These are phyloP conservation scores for Cucurbitaria berberidis DNA, from an alignment of 2,329 filamentous ascomycete genomes.

Conservation along the genomic window DNA sequence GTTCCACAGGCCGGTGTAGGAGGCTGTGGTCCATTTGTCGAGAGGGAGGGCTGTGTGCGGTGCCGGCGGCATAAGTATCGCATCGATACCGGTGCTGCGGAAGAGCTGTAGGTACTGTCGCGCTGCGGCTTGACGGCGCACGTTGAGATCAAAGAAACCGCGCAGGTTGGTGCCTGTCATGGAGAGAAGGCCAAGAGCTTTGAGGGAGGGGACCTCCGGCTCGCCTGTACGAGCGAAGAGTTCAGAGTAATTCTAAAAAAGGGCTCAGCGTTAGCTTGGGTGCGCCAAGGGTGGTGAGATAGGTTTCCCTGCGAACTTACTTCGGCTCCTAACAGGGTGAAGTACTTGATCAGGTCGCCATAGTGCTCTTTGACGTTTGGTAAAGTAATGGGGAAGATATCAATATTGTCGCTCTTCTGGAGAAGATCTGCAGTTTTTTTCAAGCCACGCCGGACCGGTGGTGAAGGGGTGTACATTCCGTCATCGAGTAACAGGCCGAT, in stretches of 20 bases:
- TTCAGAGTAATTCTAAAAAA: background rate
- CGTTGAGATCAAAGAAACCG: background rate
- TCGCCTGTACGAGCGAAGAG: background rate
- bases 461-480: slow-evolving; percentile 10
- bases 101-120: background rate
- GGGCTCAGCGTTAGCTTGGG: background rate
- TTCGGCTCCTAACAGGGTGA: background rate
- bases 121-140: background rate
- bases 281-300: background rate
- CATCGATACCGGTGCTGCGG: background rate
- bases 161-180: background rate
- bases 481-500: slow-evolving; percentile 14
- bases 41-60: background rate
- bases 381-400: background rate
- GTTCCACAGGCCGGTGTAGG: background rate
- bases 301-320: background rate
- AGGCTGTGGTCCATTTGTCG: background rate
- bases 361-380: background rate
- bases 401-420: background rate
- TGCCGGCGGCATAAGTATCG: background rate
- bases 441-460: slow-evolving; percentile 12
- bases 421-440: slow-evolving; percentile 7
- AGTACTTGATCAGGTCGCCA: background rate
- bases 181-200: background rate
- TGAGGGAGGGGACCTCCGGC: background rate